Evolutionary conservation across 2,329 filamentous ascomycete species (phyloP).

Genomic region (Nigrograna mackinnonii): DNA sequence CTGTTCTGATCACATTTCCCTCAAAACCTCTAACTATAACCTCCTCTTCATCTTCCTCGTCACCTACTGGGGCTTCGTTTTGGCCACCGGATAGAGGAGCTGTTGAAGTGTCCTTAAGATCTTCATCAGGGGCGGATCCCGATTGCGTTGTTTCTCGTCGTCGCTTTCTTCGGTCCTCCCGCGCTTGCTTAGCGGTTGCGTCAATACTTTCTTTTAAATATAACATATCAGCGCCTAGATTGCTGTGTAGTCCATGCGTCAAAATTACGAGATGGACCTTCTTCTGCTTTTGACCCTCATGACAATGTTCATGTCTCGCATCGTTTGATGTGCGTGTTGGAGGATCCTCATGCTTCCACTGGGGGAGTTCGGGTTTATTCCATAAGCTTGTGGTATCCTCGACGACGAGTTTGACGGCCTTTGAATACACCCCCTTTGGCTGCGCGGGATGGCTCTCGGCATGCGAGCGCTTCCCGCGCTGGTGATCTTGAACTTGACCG

Average conservation of each 20-base stretch:
- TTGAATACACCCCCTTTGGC: constrained; percentile 79
- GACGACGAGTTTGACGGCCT: constrained; percentile 74
- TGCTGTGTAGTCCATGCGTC: constrained; percentile 94
- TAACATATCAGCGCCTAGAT: constrained; percentile 93
- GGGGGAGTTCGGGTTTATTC: constrained; percentile 86
- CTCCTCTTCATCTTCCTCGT: constrained; percentile 75
- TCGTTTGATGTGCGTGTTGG: constrained; percentile 26
- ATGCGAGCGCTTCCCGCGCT: constrained; percentile 62
- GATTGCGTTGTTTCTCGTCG: constrained; percentile 37
- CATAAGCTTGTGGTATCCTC: constrained; percentile 90
- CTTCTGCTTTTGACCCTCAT: constrained; percentile 61
- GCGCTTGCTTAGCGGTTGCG: constrained; percentile 73
- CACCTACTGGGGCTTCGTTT: constrained; percentile 46
- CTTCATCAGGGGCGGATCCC: constrained; percentile 2
- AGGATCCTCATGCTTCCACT: constrained; percentile 50
- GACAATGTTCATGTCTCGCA: constrained; percentile 22
- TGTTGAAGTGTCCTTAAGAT: constrained; percentile 36
- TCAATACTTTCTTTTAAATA: constrained; percentile 98
- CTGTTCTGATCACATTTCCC: constrained; percentile 87
- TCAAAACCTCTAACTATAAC: constrained; percentile 88
- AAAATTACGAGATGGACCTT: constrained; percentile 89
- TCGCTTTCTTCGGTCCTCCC: constrained; percentile 67
- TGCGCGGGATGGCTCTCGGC: constrained; percentile 62
- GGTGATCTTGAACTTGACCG: constrained; percentile 76
- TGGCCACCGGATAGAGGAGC: constrained; percentile 55